Evolutionary conservation across 768 basidiomycete genomes (phyloP), one percentile per base, ranked within the genome.

Genomic region (Chalciporus chontae): DNA sequence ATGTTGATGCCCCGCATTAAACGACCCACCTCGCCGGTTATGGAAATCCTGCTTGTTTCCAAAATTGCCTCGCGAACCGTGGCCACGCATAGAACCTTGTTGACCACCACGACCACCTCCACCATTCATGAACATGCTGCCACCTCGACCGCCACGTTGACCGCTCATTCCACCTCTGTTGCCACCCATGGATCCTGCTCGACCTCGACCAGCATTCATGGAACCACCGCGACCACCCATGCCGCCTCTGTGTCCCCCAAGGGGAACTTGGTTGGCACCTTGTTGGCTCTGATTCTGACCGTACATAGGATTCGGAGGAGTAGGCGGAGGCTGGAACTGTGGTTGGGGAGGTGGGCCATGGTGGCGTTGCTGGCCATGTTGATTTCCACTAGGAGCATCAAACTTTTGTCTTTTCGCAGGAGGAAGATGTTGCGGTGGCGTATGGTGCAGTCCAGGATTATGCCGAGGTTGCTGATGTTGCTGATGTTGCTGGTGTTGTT

Each of bases 341-440:
- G 84, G 83, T 56, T 77, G 87, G 34, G 77, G 78, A n/a, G 73
- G 74, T 17, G 72, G 73, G 14, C 75, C 76, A 13, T 73, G 78
- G 24, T 77, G 79, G 38, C 61, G 60, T 43, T 68, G 66, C 53
- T 76, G 79, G 21, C 55, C 61, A 18, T 66, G 59, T 32, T 68
- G 68, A 57, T 71, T 74, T 48, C 77, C 77, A 53, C 71, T 79
- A 2, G 88, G 87, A 5, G 84, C 85, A 64, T 95, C 94, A 62
- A 94, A 94, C 38, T 92, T 80, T 58, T 85, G 91, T 46, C 94
- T 76, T 67, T 96, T 96, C 2, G 92, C 92, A 3, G 94, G 93
- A 8, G 94, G 94, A n/a, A 85, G 74, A 61, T 90, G 86, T 58
- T 88, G 87, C 31, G 85, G 84, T 9, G 85, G 80, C 0, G 80